A percentile compares a stretch with the other conserved stretches of the same genome.
These are phyloP conservation scores for Triglochin maritima DNA, from an alignment of 106 monocot species.

Conservation along the genomic window DNA sequence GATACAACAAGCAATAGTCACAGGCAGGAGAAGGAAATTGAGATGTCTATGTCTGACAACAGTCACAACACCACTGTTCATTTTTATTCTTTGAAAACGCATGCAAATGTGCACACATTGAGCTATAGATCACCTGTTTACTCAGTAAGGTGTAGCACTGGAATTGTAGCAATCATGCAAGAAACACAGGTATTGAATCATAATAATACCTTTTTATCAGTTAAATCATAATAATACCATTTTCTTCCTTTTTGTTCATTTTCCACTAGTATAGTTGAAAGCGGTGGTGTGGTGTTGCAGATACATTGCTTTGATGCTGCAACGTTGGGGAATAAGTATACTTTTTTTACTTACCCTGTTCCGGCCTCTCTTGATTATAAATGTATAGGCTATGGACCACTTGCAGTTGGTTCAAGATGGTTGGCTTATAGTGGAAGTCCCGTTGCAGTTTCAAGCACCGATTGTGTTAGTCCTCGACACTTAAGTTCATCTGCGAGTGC, in stretches of 20 bases:
- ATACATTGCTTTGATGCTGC: conserved; percentile 87
- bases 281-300: conserved; percentile 29
- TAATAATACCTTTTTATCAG: background rate
- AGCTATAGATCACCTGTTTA: conserved; percentile 76
- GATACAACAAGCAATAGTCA: conserved; percentile 22
- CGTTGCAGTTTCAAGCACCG: conserved; percentile 35
- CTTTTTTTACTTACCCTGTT: conserved; percentile 55
- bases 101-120: conserved; percentile 70
- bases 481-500: conserved; percentile 17
- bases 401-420: conserved; percentile 87
- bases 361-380: conserved; percentile 26
- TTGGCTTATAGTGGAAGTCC: conserved; percentile 74
- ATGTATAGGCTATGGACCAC: conserved; percentile 61
- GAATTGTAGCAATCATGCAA: conserved; percentile 70
- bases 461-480: conserved; percentile 52
- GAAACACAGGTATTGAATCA: conserved; percentile 43
- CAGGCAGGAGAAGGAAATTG: conserved; percentile 31
- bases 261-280: background rate
- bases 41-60: conserved; percentile 37
- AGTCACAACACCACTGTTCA: conserved; percentile 27
- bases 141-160: conserved; percentile 68
- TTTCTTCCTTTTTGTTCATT: conserved; percentile 2
- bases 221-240: conserved; percentile 16
- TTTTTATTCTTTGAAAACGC: conserved; percentile 74
- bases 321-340: conserved; percentile 77